A percentile compares a stretch with the other conserved stretches of the same genome.
Conservation (phyloP, 495 filamentous ascomycete species). For the Monascus purpureus region DNA sequence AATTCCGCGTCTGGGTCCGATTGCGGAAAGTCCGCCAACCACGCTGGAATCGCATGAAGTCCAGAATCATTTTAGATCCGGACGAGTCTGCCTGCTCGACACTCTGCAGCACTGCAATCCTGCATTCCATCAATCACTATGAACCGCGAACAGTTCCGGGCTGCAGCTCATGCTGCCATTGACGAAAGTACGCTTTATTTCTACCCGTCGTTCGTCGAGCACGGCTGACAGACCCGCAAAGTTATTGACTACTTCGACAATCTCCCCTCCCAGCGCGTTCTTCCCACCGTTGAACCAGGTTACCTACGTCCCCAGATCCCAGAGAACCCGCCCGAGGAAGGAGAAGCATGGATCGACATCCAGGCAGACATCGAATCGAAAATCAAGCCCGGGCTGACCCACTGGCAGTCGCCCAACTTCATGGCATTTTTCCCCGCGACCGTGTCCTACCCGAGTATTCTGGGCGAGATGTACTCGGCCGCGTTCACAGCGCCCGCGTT, state of each 20-base stretch:
- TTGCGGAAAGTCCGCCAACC: no score
- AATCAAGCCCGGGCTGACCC: slow-evolving; percentile 88
- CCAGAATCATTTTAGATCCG: no score
- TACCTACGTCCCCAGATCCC: slow-evolving; percentile 77
- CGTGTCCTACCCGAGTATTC: slow-evolving; percentile 70
- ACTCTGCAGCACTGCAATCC: no score
- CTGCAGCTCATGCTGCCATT: slow-evolving; percentile 67
- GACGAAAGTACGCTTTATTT: slow-evolving; percentile 56
- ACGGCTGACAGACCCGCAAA: no score
- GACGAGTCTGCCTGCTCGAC: no score
- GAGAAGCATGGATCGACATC: slow-evolving; percentile 68
- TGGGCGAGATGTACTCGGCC: slow-evolving; percentile 85
- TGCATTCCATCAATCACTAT: no score
- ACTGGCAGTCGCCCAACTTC: slow-evolving; percentile 95
- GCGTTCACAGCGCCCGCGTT: slow-evolving; percentile 85
- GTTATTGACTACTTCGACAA: slow-evolving; percentile 75
- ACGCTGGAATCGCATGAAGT: no score
- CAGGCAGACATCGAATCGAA: slow-evolving; percentile 74
- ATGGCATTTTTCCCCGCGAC: slow-evolving; percentile 90
- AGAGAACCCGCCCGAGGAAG: slow-evolving; percentile 50
- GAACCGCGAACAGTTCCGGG: slow-evolving; percentile 71
- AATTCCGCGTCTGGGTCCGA: no score
- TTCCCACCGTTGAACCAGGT: slow-evolving; percentile 69
- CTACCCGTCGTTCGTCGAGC: no score
- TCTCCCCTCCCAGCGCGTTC: slow-evolving; percentile 54